These are phyloP conservation scores for Zalaria sp. DNA, from an alignment of 2,329 filamentous ascomycete genomes.

Conservation along the genomic window DNA sequence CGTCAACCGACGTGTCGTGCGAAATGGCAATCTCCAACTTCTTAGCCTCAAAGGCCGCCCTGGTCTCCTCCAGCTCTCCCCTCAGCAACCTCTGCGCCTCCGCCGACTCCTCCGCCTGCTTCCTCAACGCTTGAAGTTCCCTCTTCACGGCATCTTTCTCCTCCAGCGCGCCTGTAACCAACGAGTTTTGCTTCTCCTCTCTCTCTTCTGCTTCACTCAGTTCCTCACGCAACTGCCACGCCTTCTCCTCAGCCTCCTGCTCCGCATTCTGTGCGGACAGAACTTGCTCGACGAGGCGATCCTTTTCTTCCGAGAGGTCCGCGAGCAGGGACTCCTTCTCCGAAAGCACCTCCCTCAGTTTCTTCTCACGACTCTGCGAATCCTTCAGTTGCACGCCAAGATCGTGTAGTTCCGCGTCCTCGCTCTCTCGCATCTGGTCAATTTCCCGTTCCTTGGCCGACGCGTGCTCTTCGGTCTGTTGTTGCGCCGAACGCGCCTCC, in stretches of 20 bases:
- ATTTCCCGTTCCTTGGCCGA: conserved; percentile 2
- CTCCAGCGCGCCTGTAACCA: background rate
- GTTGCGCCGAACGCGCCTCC: conserved; percentile 4
- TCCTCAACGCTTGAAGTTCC: background rate
- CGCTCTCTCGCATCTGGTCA: conserved; percentile 7
- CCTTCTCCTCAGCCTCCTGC: background rate
- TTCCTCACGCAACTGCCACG: background rate
- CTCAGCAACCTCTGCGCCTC: background rate
- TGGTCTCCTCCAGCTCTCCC: background rate
- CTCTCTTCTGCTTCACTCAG: background rate
- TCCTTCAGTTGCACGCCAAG: conserved; percentile 3
- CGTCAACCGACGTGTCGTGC: background rate
- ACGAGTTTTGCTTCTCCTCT: background rate
- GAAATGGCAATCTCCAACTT: no score
- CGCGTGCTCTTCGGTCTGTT: background rate
- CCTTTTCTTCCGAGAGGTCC: background rate
- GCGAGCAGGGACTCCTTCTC: conserved; percentile 1
- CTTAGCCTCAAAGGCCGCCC: background rate
- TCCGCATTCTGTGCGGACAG: background rate
- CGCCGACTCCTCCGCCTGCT: background rate
- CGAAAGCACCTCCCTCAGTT: background rate
- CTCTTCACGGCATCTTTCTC: background rate
- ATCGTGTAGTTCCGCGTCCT: conserved; percentile 8
- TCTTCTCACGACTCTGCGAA: background rate
- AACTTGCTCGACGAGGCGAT: conserved; percentile 1